Evolutionary conservation across 1,284 basidiomycete species (phyloP).

Genomic region (Athelia psychrophila): DNA sequence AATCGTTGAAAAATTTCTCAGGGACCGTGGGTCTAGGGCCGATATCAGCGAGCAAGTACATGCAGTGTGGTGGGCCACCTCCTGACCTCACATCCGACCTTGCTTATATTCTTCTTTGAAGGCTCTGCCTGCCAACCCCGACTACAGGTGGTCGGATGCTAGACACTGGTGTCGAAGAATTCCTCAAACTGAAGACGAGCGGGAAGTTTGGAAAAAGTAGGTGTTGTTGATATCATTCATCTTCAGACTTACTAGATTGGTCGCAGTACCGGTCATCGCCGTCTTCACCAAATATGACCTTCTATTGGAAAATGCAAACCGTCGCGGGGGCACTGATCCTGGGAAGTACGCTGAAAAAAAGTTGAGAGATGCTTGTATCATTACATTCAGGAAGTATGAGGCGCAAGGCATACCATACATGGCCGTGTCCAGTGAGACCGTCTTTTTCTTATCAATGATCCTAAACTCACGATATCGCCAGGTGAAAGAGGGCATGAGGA

Average conservation of each 20-base stretch:
- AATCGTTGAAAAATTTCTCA: conserved; percentile 17
- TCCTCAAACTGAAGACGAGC: background rate
- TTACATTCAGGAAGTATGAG: background rate
- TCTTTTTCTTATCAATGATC: background rate
- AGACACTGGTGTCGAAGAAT: background rate
- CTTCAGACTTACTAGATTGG: background rate
- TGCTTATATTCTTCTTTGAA: background rate
- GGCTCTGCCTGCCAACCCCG: background rate
- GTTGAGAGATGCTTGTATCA: background rate
- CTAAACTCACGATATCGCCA: background rate
- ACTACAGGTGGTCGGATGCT: background rate
- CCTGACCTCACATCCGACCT: background rate
- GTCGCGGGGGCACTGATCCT: background rate
- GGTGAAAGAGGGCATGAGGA: background rate
- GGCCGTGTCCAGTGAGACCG: background rate
- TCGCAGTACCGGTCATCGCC: conserved; percentile 1
- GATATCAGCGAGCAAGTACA: background rate
- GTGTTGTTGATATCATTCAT: background rate
- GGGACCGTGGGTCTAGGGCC: background rate
- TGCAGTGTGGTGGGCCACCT: background rate
- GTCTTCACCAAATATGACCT: background rate
- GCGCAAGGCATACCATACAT: background rate
- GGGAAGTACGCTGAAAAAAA: background rate
- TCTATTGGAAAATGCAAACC: background rate
- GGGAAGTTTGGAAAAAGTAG: background rate